Evolutionary conservation across 1,284 basidiomycete genomes (phyloP), one percentile per base, ranked within the genome.

Genomic region (Coniferiporia weirii): DNA sequence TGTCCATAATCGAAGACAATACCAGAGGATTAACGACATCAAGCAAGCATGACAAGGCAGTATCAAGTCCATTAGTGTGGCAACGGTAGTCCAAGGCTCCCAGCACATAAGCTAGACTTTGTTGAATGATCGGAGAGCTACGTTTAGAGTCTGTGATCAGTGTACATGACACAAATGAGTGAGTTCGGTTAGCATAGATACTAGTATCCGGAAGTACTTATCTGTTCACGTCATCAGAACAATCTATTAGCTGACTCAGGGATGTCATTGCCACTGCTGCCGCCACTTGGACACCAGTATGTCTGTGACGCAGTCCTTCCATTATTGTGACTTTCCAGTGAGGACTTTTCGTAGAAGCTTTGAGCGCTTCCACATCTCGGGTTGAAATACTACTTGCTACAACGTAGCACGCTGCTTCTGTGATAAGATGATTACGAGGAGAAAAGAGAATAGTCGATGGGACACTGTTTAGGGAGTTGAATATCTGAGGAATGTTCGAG

Each of bases 71-170:
- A 66, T 79, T 76, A 17, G 76, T 73, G 69, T 84, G 77, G 4
- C 72, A 69, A 46, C 74, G 70, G 69, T 93, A 97, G 67, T 85
- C 79, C 38, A 93, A 71, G 36, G 78, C 75, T 5, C 94, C 91
- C 10, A 98, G 74, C n/a, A 88, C 74, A 52, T 84, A 79, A 4
- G 90, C 85, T 46, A 93, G 76, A 66, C 87, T 87, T 71, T 95
- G 92, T 66, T 93, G 87, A 65, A 87, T 75, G 1, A 76, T 69
- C 27, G 85, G 72, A 13, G 77, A 72, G 40, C 83, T 79, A 32
- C 72, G 72, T 60, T 73, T 76, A 64, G 92, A 82, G 58, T 92
- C 89, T 59, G 72, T 72, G 59, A 93, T 84, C 68, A 91, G 76
- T 68, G 85, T 91, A 67, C 54, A 61, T 40, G 67, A 62, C 43